Evolutionary conservation across 331 rosid genomes (phyloP).

Genomic region (Malus hybrid): DNA sequence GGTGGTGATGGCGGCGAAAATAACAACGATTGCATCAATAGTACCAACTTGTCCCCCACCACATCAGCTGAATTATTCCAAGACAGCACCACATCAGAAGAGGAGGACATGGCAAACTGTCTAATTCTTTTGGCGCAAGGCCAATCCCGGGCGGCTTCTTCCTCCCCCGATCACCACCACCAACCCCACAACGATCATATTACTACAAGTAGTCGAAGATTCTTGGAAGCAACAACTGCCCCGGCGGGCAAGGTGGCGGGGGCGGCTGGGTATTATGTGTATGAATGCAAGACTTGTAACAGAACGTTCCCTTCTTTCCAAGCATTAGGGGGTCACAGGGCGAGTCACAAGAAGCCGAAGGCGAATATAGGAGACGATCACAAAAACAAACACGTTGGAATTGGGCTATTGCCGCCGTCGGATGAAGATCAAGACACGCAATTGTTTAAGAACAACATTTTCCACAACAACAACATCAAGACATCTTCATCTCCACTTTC

Average conservation of each 20-base stretch:
- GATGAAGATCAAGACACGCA: constrained; percentile 48
- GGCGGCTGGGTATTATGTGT: constrained; percentile 33
- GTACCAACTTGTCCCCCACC: constrained; percentile 24
- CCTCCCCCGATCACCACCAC: constrained; percentile 5
- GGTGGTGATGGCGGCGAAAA: background rate
- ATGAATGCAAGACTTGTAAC: constrained; percentile 81
- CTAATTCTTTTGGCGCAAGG: constrained; percentile 83
- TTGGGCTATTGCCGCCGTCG: constrained; percentile 12
- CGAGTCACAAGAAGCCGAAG: constrained; percentile 80
- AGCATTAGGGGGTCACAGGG: constrained; percentile 84
- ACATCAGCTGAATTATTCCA: constrained; percentile 24
- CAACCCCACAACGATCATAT: background rate
- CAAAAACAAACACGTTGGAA: constrained; percentile 11
- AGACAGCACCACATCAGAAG: constrained; percentile 48
- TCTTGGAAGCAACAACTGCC: constrained; percentile 31
- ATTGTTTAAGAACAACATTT: constrained; percentile 17
- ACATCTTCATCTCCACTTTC: constrained; percentile 18
- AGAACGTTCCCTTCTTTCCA: constrained; percentile 78
- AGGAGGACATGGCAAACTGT: constrained; percentile 91
- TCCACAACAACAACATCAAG: background rate
- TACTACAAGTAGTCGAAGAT: constrained; percentile 45
- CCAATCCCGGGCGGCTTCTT: constrained; percentile 28
- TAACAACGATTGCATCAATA: background rate
- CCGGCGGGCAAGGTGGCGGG: constrained; percentile 25
- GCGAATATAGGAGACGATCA: constrained; percentile 11